phyloP scores from a whole-genome alignment of 352 stramenopile species.

The Hyaloperonospora brassicae region DNA sequence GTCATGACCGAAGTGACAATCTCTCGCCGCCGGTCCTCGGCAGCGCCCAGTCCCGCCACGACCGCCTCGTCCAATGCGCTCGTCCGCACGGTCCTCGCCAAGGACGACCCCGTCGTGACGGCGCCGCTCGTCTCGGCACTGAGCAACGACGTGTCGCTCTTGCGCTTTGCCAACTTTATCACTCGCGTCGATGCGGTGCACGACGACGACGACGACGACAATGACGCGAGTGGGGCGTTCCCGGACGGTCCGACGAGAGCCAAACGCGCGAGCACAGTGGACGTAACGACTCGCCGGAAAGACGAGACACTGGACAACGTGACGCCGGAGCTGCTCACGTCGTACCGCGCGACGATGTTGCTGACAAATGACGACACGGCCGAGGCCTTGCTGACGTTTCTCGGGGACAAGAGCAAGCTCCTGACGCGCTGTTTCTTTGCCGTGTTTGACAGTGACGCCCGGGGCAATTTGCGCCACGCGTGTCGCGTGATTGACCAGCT shows the following conservation, averaged over 20 bases:
- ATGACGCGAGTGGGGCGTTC: constrained; percentile 4
- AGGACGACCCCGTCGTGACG: constrained; percentile 46
- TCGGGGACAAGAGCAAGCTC: constrained; percentile 70
- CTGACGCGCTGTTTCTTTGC: constrained; percentile 76
- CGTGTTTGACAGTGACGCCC: constrained; percentile 59
- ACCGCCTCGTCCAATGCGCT: constrained; percentile 24
- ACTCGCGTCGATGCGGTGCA: constrained; percentile 32
- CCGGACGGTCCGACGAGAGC: constrained; percentile 37
- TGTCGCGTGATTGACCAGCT: constrained; percentile 85
- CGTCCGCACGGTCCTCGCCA: constrained; percentile 38
- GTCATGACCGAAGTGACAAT: constrained; percentile 31
- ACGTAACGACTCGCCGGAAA: constrained; percentile 12
- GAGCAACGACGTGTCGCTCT: constrained; percentile 51
- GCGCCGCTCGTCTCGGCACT: constrained; percentile 53
- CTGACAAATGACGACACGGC: constrained; percentile 80
- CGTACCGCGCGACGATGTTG: constrained; percentile 85
- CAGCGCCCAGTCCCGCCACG: neutral
- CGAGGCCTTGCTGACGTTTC: constrained; percentile 72
- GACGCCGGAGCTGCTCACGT: constrained; percentile 56
- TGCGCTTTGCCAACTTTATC: constrained; percentile 54
- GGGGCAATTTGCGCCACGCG: constrained; percentile 78
- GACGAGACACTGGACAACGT: constrained; percentile 35
- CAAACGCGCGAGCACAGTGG: constrained; percentile 17
- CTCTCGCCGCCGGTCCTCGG: constrained; percentile 22
- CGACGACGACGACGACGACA: no score